Base-by-base conservation (phyloP, 1,284 basidiomycete genomes). In the Microbotryum silenes-acaulis region DNA sequence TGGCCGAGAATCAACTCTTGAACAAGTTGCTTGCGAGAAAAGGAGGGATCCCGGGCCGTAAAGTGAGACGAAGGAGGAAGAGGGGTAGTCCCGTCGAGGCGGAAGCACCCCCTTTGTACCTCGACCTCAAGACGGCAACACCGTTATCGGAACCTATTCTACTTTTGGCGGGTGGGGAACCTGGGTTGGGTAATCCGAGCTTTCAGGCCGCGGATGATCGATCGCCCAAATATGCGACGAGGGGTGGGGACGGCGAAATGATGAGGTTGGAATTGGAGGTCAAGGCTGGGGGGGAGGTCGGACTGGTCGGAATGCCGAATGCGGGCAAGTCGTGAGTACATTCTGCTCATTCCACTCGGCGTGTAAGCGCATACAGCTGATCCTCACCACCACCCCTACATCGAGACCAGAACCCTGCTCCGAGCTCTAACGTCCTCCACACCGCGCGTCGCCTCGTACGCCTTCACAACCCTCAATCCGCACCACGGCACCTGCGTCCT, bases 241-340 rank as follows among this genome's bases (percentile, higher is more conserved):
- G 72, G 16, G 94, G 96, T 0, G 80, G 83, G 8, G 81, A 84
- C 5, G 94, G 94, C 8, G 87, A 93, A 68, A 82, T 85, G 9
- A 77, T 93, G 64, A 87, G 87, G 1, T 81, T 98, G 25, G 82
- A 85, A 46, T 81, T 99, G n/a, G 94, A 97, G 75, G 86, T 98
- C 69, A 97, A 98, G 75, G 82, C 93, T 7, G 80, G 94, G 2
- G 91, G 93, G 1, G 94, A 99, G 74, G 82, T 98, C 25, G 96
- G 92, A 0, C 79, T 99, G 14, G 93, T 99, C 4, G 96, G 94
- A 0, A 85, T 97, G 76, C 96, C 96, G 1, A 99, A 98, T 71
- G 91, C 90, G 0, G 81, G 81, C 21, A 82, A 82, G 70, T 79
- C 75, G 74, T 73, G 62, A 44, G 59, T 31, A 12, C 3, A 12